Percentiles rank a stretch among this genome's conserved stretches.
phyloP scores from a whole-genome alignment of 202 grass and related monocot species.

The Setaria italica region DNA sequence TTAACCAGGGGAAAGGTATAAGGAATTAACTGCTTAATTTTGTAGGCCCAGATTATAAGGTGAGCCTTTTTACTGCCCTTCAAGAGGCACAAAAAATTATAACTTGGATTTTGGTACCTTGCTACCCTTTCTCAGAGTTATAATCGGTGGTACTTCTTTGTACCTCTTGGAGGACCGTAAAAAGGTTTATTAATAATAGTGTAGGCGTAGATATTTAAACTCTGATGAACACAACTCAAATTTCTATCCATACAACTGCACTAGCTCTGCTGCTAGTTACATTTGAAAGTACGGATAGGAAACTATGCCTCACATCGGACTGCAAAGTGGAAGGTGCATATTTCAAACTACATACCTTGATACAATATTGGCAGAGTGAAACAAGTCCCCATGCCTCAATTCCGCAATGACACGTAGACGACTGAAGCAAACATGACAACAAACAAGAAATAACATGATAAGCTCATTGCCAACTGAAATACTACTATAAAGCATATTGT shows the following conservation, averaged over 20 bases:
- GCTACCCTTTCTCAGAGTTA: background rate
- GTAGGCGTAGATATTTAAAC: background rate
- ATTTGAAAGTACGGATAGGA: slow-evolving; percentile 23
- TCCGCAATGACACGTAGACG: slow-evolving; percentile 90
- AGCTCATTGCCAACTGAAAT: slow-evolving; percentile 21
- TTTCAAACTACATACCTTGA: slow-evolving; percentile 75
- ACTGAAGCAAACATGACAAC: slow-evolving; percentile 56
- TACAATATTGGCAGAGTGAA: slow-evolving; percentile 98
- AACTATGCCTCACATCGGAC: background rate
- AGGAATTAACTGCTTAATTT: background rate
- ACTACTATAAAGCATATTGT: slow-evolving; percentile 11
- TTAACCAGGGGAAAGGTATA: background rate
- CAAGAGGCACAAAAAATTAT: background rate
- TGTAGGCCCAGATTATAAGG: background rate
- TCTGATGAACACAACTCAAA: background rate
- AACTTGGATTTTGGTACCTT: background rate
- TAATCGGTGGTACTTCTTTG: background rate
- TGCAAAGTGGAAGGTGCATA: background rate
- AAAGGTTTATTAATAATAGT: background rate
- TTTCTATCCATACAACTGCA: background rate
- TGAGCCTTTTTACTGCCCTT: background rate
- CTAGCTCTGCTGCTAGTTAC: slow-evolving; percentile 1
- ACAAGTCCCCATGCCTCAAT: slow-evolving; percentile 97
- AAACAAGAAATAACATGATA: slow-evolving; percentile 29
- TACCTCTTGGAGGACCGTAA: background rate